Percentiles rank a stretch among this genome's conserved stretches.
Conservation (phyloP, 352 stramenopile species). For the Pythium biforme region DNA sequence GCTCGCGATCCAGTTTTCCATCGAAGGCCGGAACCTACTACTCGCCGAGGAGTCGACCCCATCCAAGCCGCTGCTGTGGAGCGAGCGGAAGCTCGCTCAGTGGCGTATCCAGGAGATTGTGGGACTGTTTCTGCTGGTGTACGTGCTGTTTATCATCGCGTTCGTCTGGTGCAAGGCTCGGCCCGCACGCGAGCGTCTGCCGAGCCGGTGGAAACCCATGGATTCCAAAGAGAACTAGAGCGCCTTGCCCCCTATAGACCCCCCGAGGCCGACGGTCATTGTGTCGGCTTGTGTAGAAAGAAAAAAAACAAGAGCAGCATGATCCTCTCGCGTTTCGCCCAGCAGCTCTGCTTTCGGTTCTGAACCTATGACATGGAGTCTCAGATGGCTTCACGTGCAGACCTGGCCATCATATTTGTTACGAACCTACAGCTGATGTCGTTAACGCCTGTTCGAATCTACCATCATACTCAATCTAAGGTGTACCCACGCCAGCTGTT, state of each 20-base stretch:
- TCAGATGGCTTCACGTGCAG: background rate
- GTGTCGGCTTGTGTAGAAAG: background rate
- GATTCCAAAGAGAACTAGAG: conserved; percentile 67
- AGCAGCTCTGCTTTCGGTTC: background rate
- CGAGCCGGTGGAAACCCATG: conserved; percentile 77
- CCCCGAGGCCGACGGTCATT: background rate
- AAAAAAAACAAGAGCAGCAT: too few species aligned
- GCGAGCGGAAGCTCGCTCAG: conserved; percentile 16
- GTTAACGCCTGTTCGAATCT: background rate
- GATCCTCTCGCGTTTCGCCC: too few species aligned
- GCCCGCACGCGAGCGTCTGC: conserved; percentile 66
- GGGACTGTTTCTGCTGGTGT: conserved; percentile 60
- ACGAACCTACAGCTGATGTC: background rate
- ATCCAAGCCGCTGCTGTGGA: conserved; percentile 11
- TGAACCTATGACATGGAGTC: background rate
- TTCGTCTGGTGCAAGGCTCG: conserved; percentile 80
- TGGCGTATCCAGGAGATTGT: conserved; percentile 58
- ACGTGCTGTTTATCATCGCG: conserved; percentile 64
- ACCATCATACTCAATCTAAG: conserved; percentile 3
- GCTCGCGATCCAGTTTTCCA: conserved; percentile 77
- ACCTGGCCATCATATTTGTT: background rate
- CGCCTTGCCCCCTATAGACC: conserved; percentile 1
- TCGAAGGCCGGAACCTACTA: conserved; percentile 62
- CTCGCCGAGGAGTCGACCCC: conserved; percentile 40
- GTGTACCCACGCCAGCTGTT: background rate